Base-by-base conservation (phyloP, 257 asterid genomes). In the Solanum etuberosum region DNA sequence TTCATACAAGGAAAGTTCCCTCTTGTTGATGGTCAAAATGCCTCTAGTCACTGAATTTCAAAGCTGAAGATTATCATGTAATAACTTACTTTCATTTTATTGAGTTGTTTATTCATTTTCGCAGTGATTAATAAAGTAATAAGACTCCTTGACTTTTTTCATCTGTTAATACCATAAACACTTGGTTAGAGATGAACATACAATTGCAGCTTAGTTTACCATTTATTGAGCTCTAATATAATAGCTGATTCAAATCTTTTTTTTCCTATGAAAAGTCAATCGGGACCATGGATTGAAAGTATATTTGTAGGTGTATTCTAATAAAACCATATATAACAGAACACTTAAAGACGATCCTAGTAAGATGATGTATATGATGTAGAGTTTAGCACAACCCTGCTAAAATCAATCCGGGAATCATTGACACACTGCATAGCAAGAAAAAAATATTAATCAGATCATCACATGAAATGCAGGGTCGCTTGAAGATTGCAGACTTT, bases 401-500 rank as follows among this genome's bases (percentile, higher is more conserved):
- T 40, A 40, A 40, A n/a, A n/a, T 12, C 61, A n/a, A n/a, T 14
- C 7, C 5, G 4, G 12, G 35, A 23, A n/a, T 38, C 4, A 37
- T 21, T 73, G 57, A 38, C 57, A 13, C 83, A n/a, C 20, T 76
- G 59, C 84, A 25, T 46, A 38, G 61, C 38, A 21, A 4, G 40
- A 84, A 20, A 77, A 80, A 23, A 59, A 61, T 34, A 31, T 73
- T 71, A 70, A 86, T 57, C 88, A 18, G 88, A 57, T 72, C 40
- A 43, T 34, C 20, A 54, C 21, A 87, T 16, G 85, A 78, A 87
- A 88, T 89, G 89, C 83, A 97, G 96, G 99, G 98, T 21, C 93
- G 95, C 83, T 92, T 97, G 90, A 95, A 97, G 90, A 95, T 97
- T 84, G 99, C 98, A 29, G 99, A 97, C 90, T 94, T 95, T 83